Evolutionary conservation across 768 basidiomycete genomes (phyloP).

Genomic region (Podaxis mareebaensis): DNA sequence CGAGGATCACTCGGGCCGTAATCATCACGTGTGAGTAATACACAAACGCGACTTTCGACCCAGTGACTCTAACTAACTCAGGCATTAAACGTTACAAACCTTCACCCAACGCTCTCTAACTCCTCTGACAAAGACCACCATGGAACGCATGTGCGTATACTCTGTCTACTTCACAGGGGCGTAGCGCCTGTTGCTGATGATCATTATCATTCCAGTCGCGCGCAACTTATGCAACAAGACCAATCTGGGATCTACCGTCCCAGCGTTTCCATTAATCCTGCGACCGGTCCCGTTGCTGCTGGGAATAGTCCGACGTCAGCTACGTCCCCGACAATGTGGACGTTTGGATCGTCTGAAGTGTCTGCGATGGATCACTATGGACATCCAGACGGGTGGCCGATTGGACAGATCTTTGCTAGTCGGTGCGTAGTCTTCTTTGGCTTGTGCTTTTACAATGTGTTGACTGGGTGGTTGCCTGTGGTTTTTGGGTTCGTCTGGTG

Average conservation of each 20-base stretch:
- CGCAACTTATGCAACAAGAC: slow-evolving; percentile 13
- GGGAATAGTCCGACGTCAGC: not conserved
- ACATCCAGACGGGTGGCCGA: slow-evolving; percentile 4
- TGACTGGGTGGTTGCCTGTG: not conserved
- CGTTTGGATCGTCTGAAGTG: slow-evolving; percentile 1
- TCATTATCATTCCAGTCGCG: not conserved
- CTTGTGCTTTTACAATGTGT: not conserved
- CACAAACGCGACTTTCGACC: too few relatives aligned
- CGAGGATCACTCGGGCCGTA: too few relatives aligned
- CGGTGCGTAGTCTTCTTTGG: slow-evolving; percentile 2
- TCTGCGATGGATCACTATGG: slow-evolving; percentile 11
- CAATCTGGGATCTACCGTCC: slow-evolving; percentile 6
- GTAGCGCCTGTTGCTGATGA: not conserved
- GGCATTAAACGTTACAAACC: not conserved
- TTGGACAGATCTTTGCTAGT: slow-evolving; percentile 8
- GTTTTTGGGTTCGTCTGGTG: not conserved
- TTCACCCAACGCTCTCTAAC: not conserved
- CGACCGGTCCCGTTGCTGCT: not conserved
- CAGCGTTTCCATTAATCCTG: not conserved
- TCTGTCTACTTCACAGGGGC: not conserved
- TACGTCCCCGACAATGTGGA: not conserved
- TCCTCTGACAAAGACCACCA: slow-evolving; percentile 2
- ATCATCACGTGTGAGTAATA: too few relatives aligned
- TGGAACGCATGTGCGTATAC: slow-evolving; percentile 13
- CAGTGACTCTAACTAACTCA: too few relatives aligned